Evolutionary conservation across 139 green algal species (phyloP).

Genomic region (Chlorella sorokiniana): DNA sequence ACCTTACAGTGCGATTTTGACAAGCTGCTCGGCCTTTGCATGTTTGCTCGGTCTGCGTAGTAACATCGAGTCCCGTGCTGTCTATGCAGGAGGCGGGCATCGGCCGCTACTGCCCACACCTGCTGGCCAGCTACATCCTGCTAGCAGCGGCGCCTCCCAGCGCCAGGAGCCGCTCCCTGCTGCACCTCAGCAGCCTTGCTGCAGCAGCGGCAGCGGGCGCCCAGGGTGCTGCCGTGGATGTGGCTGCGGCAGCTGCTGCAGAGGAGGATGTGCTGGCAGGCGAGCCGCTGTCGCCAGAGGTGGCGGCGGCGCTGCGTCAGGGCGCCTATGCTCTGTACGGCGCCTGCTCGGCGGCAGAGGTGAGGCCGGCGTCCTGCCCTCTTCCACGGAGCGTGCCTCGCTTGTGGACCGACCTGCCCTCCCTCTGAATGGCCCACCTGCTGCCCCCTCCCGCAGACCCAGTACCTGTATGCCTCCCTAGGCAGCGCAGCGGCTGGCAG

Average conservation of each 20-base stretch:
- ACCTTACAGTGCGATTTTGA: not conserved
- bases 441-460: slow-evolving; percentile 21
- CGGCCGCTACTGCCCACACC: slow-evolving; percentile 43
- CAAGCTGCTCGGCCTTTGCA: not conserved
- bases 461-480: slow-evolving; percentile 48
- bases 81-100: not conserved
- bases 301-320: slow-evolving; percentile 31
- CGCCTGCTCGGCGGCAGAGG: slow-evolving; percentile 38
- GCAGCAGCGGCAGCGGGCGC: not conserved
- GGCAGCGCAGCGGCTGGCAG: not conserved
- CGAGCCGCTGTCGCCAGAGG: slow-evolving; percentile 6
- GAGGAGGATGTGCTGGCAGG: slow-evolving; percentile 18
- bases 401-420: not conserved
- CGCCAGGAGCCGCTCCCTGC: slow-evolving; percentile 9
- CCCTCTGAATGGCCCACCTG: too few species aligned
- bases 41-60: not conserved
- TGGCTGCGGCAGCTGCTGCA: not conserved
- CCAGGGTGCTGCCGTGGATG: not conserved
- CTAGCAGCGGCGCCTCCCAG: slow-evolving; percentile 30
- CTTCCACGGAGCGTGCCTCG: too few species aligned
- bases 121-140: slow-evolving; percentile 53
- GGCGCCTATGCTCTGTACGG: slow-evolving; percentile 51
- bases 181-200: slow-evolving; percentile 13
- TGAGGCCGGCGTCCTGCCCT: too few species aligned
- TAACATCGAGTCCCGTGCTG: not conserved